phyloP scores from a whole-genome alignment of 805 yeast species.

The Wickerhamiella bombiphila region DNA sequence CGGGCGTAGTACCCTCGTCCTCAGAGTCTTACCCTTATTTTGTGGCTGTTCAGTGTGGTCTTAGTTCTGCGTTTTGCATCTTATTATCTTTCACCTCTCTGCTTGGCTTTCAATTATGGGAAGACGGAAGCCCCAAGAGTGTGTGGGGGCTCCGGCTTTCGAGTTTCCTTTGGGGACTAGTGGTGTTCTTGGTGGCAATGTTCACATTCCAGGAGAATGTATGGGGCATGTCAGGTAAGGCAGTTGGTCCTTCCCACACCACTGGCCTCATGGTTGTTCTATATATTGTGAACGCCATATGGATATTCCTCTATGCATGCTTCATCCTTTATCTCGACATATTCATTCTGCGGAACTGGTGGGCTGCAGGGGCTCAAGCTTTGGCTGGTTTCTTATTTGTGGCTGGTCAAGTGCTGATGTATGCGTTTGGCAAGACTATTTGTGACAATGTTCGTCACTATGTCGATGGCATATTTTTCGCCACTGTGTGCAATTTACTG shows the following conservation, averaged over 20 bases:
- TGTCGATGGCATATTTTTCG: slow-evolving; percentile 79
- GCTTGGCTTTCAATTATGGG: slow-evolving; percentile 82
- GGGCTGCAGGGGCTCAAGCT: slow-evolving; percentile 81
- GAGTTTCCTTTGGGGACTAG: slow-evolving; percentile 42
- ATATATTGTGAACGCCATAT: slow-evolving; percentile 56
- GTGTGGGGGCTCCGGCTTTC: slow-evolving; percentile 40
- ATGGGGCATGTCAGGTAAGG: slow-evolving; percentile 32
- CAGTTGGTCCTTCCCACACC: slow-evolving; percentile 37
- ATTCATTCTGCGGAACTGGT: slow-evolving; percentile 54
- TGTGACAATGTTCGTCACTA: slow-evolving; percentile 71
- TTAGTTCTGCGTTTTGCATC: slow-evolving; percentile 58
- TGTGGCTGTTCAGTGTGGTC: slow-evolving; percentile 66
- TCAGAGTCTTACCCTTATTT: slow-evolving; percentile 62
- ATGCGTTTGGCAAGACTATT: slow-evolving; percentile 49
- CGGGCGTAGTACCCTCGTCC: slow-evolving; percentile 87
- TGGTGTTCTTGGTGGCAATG: slow-evolving; percentile 52
- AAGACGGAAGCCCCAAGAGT: slow-evolving; percentile 69
- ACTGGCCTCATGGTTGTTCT: slow-evolving; percentile 54
- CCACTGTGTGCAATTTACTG: slow-evolving; percentile 63
- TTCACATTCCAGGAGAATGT: slow-evolving; percentile 45
- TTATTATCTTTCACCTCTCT: slow-evolving; percentile 59
- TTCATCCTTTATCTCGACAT: slow-evolving; percentile 57
- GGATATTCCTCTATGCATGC: slow-evolving; percentile 45
- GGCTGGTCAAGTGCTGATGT: slow-evolving; percentile 64
- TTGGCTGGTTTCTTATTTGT: slow-evolving; percentile 61